Conservation (phyloP, 352 stramenopile species). For the Phytopythium kandeliae region DNA sequence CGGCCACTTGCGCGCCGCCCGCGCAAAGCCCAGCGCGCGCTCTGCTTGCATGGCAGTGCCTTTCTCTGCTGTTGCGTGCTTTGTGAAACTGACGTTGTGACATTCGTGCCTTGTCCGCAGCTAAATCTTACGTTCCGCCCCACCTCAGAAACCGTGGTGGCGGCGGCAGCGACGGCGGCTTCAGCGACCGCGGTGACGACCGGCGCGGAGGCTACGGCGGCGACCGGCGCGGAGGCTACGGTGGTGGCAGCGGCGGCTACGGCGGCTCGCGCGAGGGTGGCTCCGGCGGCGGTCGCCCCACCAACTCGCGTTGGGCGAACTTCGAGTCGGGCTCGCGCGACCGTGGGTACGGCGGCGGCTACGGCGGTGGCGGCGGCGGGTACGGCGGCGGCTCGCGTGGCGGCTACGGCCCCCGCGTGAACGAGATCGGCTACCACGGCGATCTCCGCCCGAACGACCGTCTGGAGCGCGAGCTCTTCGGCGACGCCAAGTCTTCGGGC, state of each 20-base stretch:
- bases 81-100: neutral
- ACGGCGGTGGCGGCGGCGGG: slow-evolving; percentile 20
- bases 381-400: slow-evolving; percentile 28
- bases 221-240: slow-evolving; percentile 23
- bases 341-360: slow-evolving; percentile 17
- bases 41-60: neutral
- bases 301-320: slow-evolving; percentile 47
- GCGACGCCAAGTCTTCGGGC: slow-evolving; percentile 90
- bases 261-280: slow-evolving; percentile 14
- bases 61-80: neutral
- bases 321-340: slow-evolving; percentile 46
- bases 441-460: slow-evolving; percentile 89
- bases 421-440: slow-evolving; percentile 97
- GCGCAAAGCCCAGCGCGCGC: neutral
- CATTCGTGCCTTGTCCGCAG: slow-evolving; percentile 16
- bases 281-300: slow-evolving; percentile 18
- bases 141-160: slow-evolving; percentile 44
- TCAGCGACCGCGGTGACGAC: slow-evolving; percentile 8
- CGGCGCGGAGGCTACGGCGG: slow-evolving; percentile 24
- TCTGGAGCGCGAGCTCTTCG: slow-evolving; percentile 91
- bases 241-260: slow-evolving; percentile 26
- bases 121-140: slow-evolving; percentile 73
- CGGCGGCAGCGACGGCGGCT: slow-evolving; percentile 14
- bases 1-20: neutral
- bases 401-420: slow-evolving; percentile 63